Base-by-base conservation (phyloP, 73 alveolate genomes). In the Stentor coeruleus region DNA sequence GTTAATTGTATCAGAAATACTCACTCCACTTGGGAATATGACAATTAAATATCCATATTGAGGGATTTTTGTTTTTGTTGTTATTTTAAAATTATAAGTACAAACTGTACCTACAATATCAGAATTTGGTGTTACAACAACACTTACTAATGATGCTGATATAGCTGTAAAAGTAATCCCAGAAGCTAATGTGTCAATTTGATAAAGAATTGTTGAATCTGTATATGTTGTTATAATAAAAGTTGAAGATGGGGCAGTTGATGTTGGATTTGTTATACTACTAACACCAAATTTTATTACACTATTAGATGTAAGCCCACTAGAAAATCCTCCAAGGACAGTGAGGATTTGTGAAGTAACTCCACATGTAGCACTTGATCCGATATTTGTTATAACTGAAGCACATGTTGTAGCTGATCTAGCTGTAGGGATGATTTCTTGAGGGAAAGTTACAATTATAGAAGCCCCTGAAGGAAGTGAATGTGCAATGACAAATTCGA, bases 141-240 rank as follows among this genome's bases (percentile, higher is more conserved):
- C 79, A 66, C 40, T 20, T 1, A 20, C 33, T 66, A 66, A 66
- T 26, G n/a, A 20, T 20, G 79, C 79, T 20, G 79, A 26, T 26
- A 20, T 37, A 15, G 79, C 79, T 66, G 79, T 66, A 33, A 66
- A 66, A 66, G 79, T 66, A 3, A 66, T 40, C 2, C 79, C 79
- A 66, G 79, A 20, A 26, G 79, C 14, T 0, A 66, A 14, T 66
- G n/a, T 20, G 41, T 66, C 79, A 28, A 66, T 31, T 20, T 20
- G 79, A 33, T 66, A 66, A 2, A 20, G n/a, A 20, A 66, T 28
- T 20, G 79, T 66, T 1, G 2, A 20, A 33, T 66, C 79, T 2
- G 79, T 20, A 0, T 20, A 66, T 1, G 79, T 20, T 28, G 39
- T 20, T 14, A 66, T 66, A 0, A 2, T 15, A 33, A 66, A 66